Evolutionary conservation across 148 eudicot species (phyloP), one percentile per base, ranked within the genome.

Genomic region (Nepenthes mirabilis): DNA sequence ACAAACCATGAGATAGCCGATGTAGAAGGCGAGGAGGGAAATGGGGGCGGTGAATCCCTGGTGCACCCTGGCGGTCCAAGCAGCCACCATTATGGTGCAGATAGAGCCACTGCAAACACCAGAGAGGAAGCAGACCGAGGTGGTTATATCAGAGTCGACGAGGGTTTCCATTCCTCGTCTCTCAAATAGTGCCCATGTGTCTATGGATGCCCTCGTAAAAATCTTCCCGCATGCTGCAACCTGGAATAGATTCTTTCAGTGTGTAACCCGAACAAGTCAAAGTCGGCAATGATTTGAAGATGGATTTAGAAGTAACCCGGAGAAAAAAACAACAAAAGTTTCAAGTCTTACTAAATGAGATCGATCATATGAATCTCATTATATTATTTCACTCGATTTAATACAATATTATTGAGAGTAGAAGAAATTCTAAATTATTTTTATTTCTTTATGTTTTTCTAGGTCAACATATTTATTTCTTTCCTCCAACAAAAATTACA

Each of bases 1-100:
- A 80, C 88, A 5, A 64, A 93, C 98, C 98, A 93, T 85, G 72
- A 93, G 88, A 75, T 93, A 93, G 57, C 96, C 95, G 36, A 88
- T 72, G 68, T 77, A 80, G 82, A 87, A 85, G 66, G 96, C 83
- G 2, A 91, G 77, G 53, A 93, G 78, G 8, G 95, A 80, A 52
- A 86, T 61, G 65, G 95, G 86, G 68, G 91, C 96, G 0, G 84
- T 93, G 81, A 66, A 93, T 66, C 67, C 64, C 35, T 73, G 65
- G 57, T 93, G 89, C 14, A 86, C 86, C 3, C 62, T 56, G 58
- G 67, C 59, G 2, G 98, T 93, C 98, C 98, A 93, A 47, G 96
- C 83, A 54, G 96, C 86, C 55, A 80, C 91, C 59, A 86, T 71
- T 52, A 93, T 80, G n/a, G 81, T 87, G 60, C 98, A 88, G 32